Evolutionary conservation across 106 monocot genomes (phyloP), one percentile per base, ranked within the genome.

Genomic region (Dendrobium chrysotoxum): DNA sequence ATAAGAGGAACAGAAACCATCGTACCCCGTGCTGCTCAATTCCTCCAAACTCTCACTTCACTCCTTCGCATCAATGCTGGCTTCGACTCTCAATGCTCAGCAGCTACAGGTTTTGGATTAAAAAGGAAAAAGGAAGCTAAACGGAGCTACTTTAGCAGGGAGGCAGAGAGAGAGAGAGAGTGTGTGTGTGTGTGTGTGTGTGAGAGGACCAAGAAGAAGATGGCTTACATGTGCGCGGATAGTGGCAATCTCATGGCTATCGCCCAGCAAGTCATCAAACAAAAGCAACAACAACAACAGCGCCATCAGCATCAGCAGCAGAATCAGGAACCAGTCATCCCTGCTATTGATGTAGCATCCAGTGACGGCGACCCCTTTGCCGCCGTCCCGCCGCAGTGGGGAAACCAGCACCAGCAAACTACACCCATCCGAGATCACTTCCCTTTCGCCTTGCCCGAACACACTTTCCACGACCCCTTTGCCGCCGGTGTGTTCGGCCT

Each of bases 231-330:
- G 95, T 99, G 92, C 82, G 81, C 94, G 0, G 98, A 99, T 78
- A 99, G 93, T 65, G 98, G 93, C 20, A 99, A 99, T 79, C 88
- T 99, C 39, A 99, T 99, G 98, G 98, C 98, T 40, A 99, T 99
- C 39, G 98, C 98, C 0, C 98, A 99, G 80, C 98, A 99, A 78
- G 92, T 99, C 28, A 99, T 99, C 83, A 89, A 92, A 44, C 95
- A 95, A 79, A 84, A 98, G 61, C 90, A 96, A 74, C 81, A 93
- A 47, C 90, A 91, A 28, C 94, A 90, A 74, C 87, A 88, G 20
- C 96, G 87, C 23, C 91, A 89, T 10, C 87, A 86, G 53, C 91
- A 91, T 41, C 93, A 91, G 21, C 87, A 87, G 21, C 85, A 90
- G 50, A 50, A 50, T 50, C 50, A 50, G 28, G 80, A 88, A 8